phyloP scores from a whole-genome alignment of 768 basidiomycete species.

The Podaxis sp. region DNA sequence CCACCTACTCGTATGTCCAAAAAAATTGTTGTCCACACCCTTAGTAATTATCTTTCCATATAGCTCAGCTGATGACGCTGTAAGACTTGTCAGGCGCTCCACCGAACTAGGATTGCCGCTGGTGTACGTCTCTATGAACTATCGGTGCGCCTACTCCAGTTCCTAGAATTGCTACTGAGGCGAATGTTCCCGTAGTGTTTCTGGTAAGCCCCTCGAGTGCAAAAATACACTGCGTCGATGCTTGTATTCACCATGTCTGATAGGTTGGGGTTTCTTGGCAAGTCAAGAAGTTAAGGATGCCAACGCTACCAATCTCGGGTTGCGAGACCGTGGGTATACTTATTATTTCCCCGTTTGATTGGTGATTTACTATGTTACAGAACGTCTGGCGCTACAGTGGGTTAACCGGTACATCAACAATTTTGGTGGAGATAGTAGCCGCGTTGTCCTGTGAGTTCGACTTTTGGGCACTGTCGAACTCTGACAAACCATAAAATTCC shows the following conservation, averaged over 20 bases:
- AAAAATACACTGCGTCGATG: background rate
- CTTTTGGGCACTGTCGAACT: background rate
- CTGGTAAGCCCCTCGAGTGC: constrained; percentile 13
- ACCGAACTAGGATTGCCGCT: constrained; percentile 39
- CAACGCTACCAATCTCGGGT: constrained; percentile 24
- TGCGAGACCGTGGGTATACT: constrained; percentile 26
- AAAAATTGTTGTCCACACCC: background rate
- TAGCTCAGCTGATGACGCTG: constrained; percentile 35
- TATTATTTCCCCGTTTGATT: background rate
- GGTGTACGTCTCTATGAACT: constrained; percentile 52
- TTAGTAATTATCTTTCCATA: constrained; percentile 9
- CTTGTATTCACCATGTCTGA: background rate
- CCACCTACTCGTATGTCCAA: constrained; percentile 15
- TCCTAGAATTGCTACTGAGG: background rate
- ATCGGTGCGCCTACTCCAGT: constrained; percentile 23
- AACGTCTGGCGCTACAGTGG: constrained; percentile 48
- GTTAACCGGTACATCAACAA: constrained; percentile 47
- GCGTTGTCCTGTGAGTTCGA: constrained; percentile 35
- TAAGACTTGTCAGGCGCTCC: constrained; percentile 37
- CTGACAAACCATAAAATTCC: background rate
- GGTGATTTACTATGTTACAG: constrained; percentile 12
- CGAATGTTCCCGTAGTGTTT: constrained; percentile 14
- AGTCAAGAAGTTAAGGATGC: constrained; percentile 25
- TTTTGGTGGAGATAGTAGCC: constrained; percentile 53
- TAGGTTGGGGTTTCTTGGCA: constrained; percentile 28